Evolutionary conservation across 306 rosid genomes (phyloP).

Genomic region (Myrica gale): DNA sequence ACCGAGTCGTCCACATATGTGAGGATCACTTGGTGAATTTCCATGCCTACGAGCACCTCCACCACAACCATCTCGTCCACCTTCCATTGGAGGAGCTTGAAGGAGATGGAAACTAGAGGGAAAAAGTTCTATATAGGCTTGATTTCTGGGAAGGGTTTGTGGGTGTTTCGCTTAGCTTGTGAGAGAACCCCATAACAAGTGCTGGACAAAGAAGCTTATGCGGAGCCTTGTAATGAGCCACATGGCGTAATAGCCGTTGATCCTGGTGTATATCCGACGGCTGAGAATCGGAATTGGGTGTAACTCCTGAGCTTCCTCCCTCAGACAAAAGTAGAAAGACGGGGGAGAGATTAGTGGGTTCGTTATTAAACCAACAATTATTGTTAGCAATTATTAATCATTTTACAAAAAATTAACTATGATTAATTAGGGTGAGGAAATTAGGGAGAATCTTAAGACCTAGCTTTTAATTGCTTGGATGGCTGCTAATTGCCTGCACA

Average conservation of each 20-base stretch:
- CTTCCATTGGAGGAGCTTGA: slow-evolving; percentile 41
- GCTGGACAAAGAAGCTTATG: slow-evolving; percentile 38
- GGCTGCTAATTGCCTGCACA: slow-evolving; percentile 22
- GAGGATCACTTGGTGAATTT: slow-evolving; percentile 9
- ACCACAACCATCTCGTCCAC: slow-evolving; percentile 14
- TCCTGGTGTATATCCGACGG: slow-evolving; percentile 42
- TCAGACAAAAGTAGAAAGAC: slow-evolving; percentile 32
- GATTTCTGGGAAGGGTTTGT: slow-evolving; percentile 23
- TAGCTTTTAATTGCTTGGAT: slow-evolving; percentile 7
- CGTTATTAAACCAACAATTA: slow-evolving; percentile 30
- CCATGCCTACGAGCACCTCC: slow-evolving; percentile 18
- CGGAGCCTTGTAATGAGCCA: slow-evolving; percentile 45
- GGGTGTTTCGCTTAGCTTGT: slow-evolving; percentile 14
- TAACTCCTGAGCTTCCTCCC: slow-evolving; percentile 69
- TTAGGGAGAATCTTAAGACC: slow-evolving; percentile 30
- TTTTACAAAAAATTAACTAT: slow-evolving; percentile 10
- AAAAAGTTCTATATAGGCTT: slow-evolving; percentile 23
- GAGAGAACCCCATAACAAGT: slow-evolving; percentile 5
- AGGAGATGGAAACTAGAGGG: slow-evolving; percentile 11
- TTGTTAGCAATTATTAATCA: not conserved
- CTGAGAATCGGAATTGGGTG: slow-evolving; percentile 29
- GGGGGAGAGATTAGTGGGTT: slow-evolving; percentile 62
- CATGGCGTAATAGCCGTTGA: slow-evolving; percentile 39
- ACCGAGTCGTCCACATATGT: slow-evolving; percentile 20
- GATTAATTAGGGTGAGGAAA: slow-evolving; percentile 30